Conservation (phyloP, 305 asterid species). For the Fraxinus paxiana region DNA sequence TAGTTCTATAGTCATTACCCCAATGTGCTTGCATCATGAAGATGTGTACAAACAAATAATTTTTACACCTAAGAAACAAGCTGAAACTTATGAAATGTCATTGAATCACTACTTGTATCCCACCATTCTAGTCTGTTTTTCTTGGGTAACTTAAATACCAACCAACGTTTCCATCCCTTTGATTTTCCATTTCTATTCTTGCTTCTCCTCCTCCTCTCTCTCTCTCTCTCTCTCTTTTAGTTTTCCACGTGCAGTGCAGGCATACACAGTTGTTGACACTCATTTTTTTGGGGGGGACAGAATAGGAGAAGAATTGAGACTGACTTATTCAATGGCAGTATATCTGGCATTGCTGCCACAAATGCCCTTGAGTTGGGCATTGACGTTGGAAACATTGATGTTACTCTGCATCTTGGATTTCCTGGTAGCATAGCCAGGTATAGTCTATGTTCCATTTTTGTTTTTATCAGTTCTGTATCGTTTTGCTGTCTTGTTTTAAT, state of each 20-base stretch:
- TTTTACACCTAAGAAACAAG: not conserved
- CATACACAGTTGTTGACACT: conserved; percentile 20
- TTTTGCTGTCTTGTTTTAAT: conserved; percentile 15
- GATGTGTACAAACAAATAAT: not conserved
- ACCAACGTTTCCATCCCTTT: not conserved
- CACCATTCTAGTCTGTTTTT: not conserved
- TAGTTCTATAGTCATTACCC: not conserved
- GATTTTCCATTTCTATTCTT: not conserved
- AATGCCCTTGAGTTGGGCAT: conserved; percentile 97
- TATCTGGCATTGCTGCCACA: conserved; percentile 89
- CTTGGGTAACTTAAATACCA: not conserved
- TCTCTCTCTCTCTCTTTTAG: not conserved
- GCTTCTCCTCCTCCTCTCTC: not conserved
- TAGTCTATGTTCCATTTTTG: conserved; percentile 14
- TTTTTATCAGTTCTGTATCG: conserved; percentile 16
- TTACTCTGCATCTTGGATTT: conserved; percentile 91
- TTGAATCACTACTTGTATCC: not conserved
- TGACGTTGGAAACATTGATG: conserved; percentile 96
- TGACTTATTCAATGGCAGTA: conserved; percentile 65
- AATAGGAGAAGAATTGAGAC: conserved; percentile 87
- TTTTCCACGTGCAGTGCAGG: not conserved
- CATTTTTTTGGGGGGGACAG: conserved; percentile 44
- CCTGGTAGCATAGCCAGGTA: conserved; percentile 98
- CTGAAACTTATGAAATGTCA: not conserved
- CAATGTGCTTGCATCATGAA: not conserved